phyloP scores from a whole-genome alignment of 2,329 filamentous ascomycete species.

The Trichocomaceae sp. region DNA sequence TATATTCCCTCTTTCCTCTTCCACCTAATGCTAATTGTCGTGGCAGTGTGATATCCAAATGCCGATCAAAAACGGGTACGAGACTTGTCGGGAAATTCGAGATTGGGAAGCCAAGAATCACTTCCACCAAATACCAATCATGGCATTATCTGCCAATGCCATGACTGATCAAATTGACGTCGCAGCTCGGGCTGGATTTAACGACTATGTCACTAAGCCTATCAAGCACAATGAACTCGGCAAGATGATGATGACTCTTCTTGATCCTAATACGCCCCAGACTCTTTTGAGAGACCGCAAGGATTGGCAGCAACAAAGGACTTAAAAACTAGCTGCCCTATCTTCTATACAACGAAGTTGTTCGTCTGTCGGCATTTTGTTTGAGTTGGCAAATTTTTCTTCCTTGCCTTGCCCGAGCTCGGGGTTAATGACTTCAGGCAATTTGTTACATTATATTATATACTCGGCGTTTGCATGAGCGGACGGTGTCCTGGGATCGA shows the following conservation, averaged over 20 bases:
- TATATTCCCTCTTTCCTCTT: neutral
- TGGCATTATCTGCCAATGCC: constrained; percentile 45
- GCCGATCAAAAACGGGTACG: constrained; percentile 45
- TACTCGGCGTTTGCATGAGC: constrained; percentile 7
- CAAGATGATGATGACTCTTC: constrained; percentile 45
- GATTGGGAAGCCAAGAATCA: constrained; percentile 41
- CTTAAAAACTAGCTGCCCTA: neutral
- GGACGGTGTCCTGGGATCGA: constrained; percentile 5
- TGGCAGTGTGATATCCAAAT: constrained; percentile 45
- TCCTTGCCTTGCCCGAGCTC: neutral
- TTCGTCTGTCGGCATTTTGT: neutral
- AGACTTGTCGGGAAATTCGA: constrained; percentile 43
- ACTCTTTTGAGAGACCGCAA: constrained; percentile 38
- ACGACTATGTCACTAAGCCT: constrained; percentile 46
- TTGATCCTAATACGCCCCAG: constrained; percentile 38
- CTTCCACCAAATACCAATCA: constrained; percentile 43
- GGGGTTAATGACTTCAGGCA: neutral
- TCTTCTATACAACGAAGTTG: neutral
- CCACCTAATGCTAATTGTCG: neutral
- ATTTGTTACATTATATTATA: constrained; percentile 7
- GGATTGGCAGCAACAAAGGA: constrained; percentile 10
- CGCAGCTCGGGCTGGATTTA: constrained; percentile 42
- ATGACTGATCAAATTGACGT: constrained; percentile 46
- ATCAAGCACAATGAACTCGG: constrained; percentile 45
- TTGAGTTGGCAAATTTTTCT: neutral